Conservation (phyloP, 305 asterid genomes). For the Fraxinus nigra region DNA sequence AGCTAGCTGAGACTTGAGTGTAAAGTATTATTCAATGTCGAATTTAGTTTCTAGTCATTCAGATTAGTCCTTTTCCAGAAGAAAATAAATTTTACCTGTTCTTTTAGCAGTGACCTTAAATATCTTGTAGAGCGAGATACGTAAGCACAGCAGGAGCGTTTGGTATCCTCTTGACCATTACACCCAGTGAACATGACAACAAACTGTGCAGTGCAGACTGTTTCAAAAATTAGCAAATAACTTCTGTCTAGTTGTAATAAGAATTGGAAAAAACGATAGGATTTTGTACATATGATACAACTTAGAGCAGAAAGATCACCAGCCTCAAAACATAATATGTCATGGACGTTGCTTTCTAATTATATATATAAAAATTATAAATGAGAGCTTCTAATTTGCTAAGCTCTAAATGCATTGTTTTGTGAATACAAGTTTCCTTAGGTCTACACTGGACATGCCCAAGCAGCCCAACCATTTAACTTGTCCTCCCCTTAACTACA, state of each 20-base stretch:
- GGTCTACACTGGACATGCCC: neutral
- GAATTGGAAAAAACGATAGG: slow-evolving; percentile 9
- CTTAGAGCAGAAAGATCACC: neutral
- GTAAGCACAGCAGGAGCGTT: slow-evolving; percentile 27
- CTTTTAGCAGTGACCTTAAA: neutral
- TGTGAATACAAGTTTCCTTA: neutral
- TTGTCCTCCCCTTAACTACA: neutral
- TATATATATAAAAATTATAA: neutral
- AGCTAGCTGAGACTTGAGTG: neutral
- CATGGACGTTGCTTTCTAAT: slow-evolving; percentile 2
- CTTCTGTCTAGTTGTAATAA: neutral
- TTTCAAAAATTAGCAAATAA: slow-evolving; percentile 17
- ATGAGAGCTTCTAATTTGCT: neutral
- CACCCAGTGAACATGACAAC: slow-evolving; percentile 75
- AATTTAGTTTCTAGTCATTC: slow-evolving; percentile 5
- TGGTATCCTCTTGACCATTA: slow-evolving; percentile 41
- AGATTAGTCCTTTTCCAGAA: slow-evolving; percentile 10
- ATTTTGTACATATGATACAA: slow-evolving; percentile 7
- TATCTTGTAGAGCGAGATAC: neutral
- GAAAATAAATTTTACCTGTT: slow-evolving; percentile 57
- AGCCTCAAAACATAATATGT: neutral
- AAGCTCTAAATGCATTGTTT: neutral
- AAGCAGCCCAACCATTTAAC: neutral
- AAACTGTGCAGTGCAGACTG: slow-evolving; percentile 83
- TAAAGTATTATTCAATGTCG: neutral